A percentile compares a stretch with the other conserved stretches of the same genome.
These are phyloP conservation scores for Carex arenaria DNA, from an alignment of 202 grass and related monocot species.

Conservation along the genomic window DNA sequence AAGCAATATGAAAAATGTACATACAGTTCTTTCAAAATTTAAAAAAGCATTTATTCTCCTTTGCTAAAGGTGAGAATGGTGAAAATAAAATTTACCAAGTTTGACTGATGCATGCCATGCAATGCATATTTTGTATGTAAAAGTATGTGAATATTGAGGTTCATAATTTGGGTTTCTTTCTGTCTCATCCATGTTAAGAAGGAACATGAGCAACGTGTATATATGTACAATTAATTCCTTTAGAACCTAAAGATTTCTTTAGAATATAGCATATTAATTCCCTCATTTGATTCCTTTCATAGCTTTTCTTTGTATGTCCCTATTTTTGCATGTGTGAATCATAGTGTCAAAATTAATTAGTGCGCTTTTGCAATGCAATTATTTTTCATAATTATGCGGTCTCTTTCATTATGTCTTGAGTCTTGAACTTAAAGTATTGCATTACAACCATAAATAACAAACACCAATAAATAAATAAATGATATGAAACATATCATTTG, in stretches of 20 bases:
- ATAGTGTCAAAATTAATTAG: neutral
- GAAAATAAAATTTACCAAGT: neutral
- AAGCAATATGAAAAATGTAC: neutral
- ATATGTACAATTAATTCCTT: neutral
- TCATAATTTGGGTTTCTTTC: neutral
- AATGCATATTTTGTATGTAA: neutral
- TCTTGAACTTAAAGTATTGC: neutral
- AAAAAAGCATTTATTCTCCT: neutral
- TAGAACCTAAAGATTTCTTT: neutral
- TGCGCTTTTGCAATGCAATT: neutral
- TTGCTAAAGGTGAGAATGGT: neutral
- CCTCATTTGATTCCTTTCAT: neutral
- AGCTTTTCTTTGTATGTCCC: neutral
- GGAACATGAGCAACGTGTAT: constrained; percentile 11
- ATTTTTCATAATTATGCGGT: neutral
- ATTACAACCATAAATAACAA: constrained; percentile 3
- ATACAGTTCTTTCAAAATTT: neutral
- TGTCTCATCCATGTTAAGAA: neutral
- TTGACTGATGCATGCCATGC: neutral
- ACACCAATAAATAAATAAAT: neutral
- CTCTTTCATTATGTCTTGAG: neutral
- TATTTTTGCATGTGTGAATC: neutral
- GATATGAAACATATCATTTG: neutral
- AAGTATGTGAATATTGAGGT: neutral
- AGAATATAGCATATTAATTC: neutral